A percentile compares a stretch with the other conserved stretches of the same genome.
phyloP scores from a whole-genome alignment of 495 filamentous ascomycete species.

The Niebla homalea region DNA sequence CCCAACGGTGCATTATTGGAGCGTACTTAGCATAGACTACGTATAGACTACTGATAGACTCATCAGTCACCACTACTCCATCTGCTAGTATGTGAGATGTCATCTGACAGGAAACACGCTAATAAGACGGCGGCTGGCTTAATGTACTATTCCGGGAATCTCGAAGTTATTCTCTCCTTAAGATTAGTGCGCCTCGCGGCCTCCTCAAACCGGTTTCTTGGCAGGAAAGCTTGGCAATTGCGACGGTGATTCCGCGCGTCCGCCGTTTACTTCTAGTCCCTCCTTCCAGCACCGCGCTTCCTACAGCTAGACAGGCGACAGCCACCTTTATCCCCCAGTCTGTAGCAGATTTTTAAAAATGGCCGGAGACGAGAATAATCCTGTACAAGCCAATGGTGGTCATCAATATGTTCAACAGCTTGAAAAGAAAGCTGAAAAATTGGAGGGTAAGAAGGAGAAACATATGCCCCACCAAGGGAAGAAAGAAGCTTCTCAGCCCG shows the following conservation, averaged over 20 bases:
- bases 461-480: slow-evolving; percentile 13
- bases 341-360: neutral
- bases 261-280: neutral
- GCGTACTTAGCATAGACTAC: too few species aligned
- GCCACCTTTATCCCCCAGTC: neutral
- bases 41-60: too few species aligned
- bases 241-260: neutral
- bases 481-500: slow-evolving; percentile 34
- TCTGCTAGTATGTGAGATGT: too few species aligned
- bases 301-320: too few species aligned
- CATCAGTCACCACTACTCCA: too few species aligned
- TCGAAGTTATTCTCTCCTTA: too few species aligned
- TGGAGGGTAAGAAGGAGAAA: slow-evolving; percentile 37
- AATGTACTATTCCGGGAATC: too few species aligned
- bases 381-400: slow-evolving; percentile 7
- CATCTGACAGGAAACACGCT: too few species aligned
- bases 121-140: too few species aligned
- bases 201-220: neutral
- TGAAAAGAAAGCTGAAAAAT: slow-evolving; percentile 42
- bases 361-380: neutral
- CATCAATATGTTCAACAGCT: slow-evolving; percentile 28
- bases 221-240: neutral
- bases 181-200: neutral
- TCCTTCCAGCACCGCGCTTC: neutral
- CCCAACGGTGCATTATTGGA: too few species aligned